Base-by-base conservation (phyloP, 371 early-diverging fungal species). In the Rhizopus sp. region DNA sequence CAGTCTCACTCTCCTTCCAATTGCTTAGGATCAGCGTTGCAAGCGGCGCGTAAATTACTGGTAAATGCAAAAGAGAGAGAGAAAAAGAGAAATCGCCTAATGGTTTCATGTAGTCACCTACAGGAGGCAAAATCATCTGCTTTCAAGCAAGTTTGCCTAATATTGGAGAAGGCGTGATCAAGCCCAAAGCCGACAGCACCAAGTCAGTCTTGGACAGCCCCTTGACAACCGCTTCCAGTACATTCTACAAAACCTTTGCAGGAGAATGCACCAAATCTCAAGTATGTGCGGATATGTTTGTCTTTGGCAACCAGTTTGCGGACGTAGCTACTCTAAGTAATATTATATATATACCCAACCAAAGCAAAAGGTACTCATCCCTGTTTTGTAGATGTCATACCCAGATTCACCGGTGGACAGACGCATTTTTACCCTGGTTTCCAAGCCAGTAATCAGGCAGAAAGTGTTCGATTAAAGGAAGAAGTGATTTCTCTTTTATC, bases 351-450 rank as follows among this genome's bases (percentile, higher is more conserved):
- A 12, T 4, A 40, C 30, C 13, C 39, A 16, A 50, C 16, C 16
- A 7, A 31, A 10, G 45, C 7, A 13, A 30, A 13, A 31, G 3
- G 35, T 5, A 7, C 33, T 34, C 17, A 16, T 31, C 31, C 5
- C 5, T n/a, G 49, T 41, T 17, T 12, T 7, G 39, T 54, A 84
- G 85, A 80, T 53, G 80, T 86, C 2, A 73, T 86, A 41, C 86
- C 91, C n/a, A 86, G 88, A 51, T 89, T 86, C 69, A 96, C 97
- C 1, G 98, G 96, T 16, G 98, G 98, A 13, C 80, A 88, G 23
- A 77, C 89, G 3, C 87, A 88, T 69, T 90, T 88, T 67, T 97
- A 93, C 66, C 93, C 94, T 16, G 80, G 77, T 35, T 97, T 95
- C 63, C 83, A 82, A 63, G 88, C 88, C 3, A 62, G 66, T 0